Base-by-base conservation (phyloP, 345 rosid species). In the Aurinia saxatilis region DNA sequence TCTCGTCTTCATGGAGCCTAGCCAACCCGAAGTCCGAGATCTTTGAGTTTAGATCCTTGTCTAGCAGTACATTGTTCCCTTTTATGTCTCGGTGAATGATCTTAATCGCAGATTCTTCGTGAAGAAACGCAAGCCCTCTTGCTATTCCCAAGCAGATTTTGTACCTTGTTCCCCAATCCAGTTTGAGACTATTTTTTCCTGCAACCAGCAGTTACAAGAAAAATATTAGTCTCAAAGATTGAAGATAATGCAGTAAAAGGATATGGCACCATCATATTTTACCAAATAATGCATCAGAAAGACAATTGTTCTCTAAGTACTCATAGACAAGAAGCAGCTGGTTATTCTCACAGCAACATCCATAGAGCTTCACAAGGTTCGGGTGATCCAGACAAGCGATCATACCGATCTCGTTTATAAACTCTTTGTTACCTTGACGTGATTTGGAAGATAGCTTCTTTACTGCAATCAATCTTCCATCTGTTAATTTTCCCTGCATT, bases 21-120 rank as follows among this genome's bases (percentile, higher is more conserved):
- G 88, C 88, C 51, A 83, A 60, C 9, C 85, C 85, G 37, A 83
- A 80, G 47, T 83, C 83, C 0, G 88, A 83, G 10, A 80, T 83
- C 57, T 78, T 83, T 31, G 88, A 46, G 34, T 80, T 83, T 15
- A 83, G 57, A 15, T 80, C 71, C 47, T 57, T 58, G 59, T 78
- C 85, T 4, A 83, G 79, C 2, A 80, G 70, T 3, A 83, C 37
- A 72, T 80, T 83, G 12, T 81, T 74, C 2, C 75, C 74, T 76
- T 82, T 82, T 37, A 82, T 80, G 64, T 82, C 88, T 45, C 84
- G 55, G 60, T 83, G 85, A 65, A 83, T 73, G 46, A 83, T 78
- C 69, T 67, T 80, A 44, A 73, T 38, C 15, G 57, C 51, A 7
- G 76, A 72, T 6, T 53, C 76, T 60, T 72, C 72, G 7, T 72